Evolutionary conservation across 495 filamentous ascomycete genomes (phyloP), one percentile per base, ranked within the genome.

Genomic region (Hypoxylon fragiforme): DNA sequence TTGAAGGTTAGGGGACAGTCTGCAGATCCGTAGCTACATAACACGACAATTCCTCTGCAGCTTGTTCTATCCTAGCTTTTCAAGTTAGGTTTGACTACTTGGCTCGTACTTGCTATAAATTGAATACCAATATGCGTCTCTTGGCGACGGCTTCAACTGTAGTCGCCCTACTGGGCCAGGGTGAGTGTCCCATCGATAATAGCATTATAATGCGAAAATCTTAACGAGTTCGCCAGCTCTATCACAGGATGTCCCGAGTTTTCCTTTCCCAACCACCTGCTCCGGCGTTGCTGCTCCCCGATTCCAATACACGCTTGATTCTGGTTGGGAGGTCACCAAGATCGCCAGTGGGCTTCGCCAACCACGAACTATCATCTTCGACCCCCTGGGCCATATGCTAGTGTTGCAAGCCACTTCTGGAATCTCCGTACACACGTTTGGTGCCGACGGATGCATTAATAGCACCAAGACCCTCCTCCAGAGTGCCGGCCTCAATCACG

Each of bases 401-500:
- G 78, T 87, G 8, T 67, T 85, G 22, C 70, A 86, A 60, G 69
- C 74, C 46, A 70, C 72, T 7, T 49, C 44, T 2, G 85, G 84
- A 3, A 75, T 88, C 26, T 71, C 72, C 0, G 75, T 72, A 11
- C 67, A 85, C 50, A 73, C 63, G 1, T 66, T 87, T 18, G 73
- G 73, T 11, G 72, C 80, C 18, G 67, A 74, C 28, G 80, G 76
- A 5, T 73, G 70, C 57, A 48, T 88, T 79, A 59, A 70, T 76
- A 50, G 68, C 62, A 62, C 66, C 60, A 57, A 70, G 62, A 66
- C 73, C 56, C 26, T 68, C 60, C 44, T 67, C 72, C 32, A 61
- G 67, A 54, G 61, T 58, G 26, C 64, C 50, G 54, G 62, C 69
- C 70, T 88, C 0, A 85, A 85, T 60, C 85, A 89, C 67, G 85